Evolutionary conservation across 192 early-diverging fungal genomes (phyloP).

Genomic region (Rhizophagus sp.): DNA sequence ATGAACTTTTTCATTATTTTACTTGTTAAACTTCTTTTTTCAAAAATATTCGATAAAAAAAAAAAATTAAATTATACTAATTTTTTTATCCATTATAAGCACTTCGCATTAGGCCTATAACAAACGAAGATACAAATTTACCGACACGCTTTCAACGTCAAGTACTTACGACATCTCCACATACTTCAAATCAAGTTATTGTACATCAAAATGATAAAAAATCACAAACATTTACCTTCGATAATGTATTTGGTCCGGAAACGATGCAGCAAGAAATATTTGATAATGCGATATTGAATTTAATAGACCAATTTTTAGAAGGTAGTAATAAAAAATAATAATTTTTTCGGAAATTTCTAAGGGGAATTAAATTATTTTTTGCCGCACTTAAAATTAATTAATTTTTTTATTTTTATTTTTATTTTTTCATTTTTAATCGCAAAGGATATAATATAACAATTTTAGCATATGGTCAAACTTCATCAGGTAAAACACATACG

Average conservation of each 20-base stretch:
- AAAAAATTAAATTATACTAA: too few species aligned
- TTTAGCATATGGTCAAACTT: constrained; percentile 92
- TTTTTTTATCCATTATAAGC: not conserved
- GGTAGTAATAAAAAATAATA: constrained; percentile 36
- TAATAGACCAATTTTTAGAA: constrained; percentile 52
- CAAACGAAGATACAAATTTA: constrained; percentile 9
- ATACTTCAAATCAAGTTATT: constrained; percentile 24
- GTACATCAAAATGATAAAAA: constrained; percentile 16
- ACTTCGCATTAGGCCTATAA: constrained; percentile 22
- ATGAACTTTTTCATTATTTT: not conserved
- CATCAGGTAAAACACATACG: constrained; percentile 93
- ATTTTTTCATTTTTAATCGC: not conserved
- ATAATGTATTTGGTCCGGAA: constrained; percentile 65
- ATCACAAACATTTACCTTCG: constrained; percentile 55
- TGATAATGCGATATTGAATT: constrained; percentile 41
- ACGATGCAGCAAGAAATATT: constrained; percentile 64
- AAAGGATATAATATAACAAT: constrained; percentile 92
- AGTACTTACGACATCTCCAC: not conserved
- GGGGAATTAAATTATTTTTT: not conserved
- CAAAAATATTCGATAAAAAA: too few species aligned
- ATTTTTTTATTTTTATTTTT: constrained; percentile 3
- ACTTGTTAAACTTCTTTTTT: too few species aligned
- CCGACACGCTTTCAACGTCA: constrained; percentile 22
- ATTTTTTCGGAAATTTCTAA: not conserved
- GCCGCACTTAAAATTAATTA: not conserved